phyloP scores from a whole-genome alignment of 164 flowering plant species.

The Macadamia tetraphylla region DNA sequence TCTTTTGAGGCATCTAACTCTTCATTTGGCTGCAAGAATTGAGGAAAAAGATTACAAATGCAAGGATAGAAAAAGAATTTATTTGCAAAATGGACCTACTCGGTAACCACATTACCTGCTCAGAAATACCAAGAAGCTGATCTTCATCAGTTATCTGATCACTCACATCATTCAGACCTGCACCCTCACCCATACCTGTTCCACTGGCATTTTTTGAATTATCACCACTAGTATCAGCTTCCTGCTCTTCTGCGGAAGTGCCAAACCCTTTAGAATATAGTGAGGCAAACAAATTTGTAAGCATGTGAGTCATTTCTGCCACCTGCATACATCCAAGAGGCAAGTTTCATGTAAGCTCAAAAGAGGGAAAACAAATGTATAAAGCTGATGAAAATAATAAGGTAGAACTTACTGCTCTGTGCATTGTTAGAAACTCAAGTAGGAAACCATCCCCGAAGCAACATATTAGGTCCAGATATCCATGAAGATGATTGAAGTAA shows the following conservation, averaged over 20 bases:
- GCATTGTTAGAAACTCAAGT: slow-evolving; percentile 51
- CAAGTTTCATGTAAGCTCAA: neutral
- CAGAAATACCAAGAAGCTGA: slow-evolving; percentile 73
- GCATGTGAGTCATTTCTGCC: slow-evolving; percentile 49
- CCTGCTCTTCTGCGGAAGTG: slow-evolving; percentile 38
- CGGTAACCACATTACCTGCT: slow-evolving; percentile 38
- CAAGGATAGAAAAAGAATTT: neutral
- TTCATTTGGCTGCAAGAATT: slow-evolving; percentile 41
- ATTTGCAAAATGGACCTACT: neutral
- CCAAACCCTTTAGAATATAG: slow-evolving; percentile 74
- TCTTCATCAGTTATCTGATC: slow-evolving; percentile 86
- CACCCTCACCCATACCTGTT: slow-evolving; percentile 98
- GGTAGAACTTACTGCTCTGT: slow-evolving; percentile 49
- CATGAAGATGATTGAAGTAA: slow-evolving; percentile 30
- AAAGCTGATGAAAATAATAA: neutral
- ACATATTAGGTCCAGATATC: slow-evolving; percentile 35
- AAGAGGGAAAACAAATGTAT: neutral
- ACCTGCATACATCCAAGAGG: slow-evolving; percentile 38
- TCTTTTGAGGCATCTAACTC: slow-evolving; percentile 42
- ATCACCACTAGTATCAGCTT: slow-evolving; percentile 31
- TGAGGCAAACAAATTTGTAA: slow-evolving; percentile 58
- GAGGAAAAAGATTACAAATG: slow-evolving; percentile 1
- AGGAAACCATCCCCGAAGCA: slow-evolving; percentile 53
- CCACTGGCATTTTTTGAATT: slow-evolving; percentile 55
- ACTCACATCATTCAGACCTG: slow-evolving; percentile 81